These are phyloP conservation scores for Euphorbia schlechtendalii DNA, from an alignment of 441 rosid species.

Conservation along the genomic window DNA sequence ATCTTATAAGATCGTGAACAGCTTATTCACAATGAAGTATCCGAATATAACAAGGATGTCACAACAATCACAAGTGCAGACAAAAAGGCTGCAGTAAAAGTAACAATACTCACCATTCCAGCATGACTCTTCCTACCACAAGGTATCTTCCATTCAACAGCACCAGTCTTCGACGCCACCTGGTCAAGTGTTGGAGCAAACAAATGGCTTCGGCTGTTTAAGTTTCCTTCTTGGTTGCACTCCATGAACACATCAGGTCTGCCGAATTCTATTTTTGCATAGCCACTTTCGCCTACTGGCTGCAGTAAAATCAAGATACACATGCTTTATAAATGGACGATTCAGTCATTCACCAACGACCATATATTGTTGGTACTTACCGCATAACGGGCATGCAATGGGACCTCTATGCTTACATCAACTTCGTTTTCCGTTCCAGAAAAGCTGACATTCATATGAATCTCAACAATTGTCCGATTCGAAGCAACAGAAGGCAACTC, in stretches of 20 bases:
- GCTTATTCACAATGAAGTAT: too few species aligned
- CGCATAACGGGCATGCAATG: conserved; percentile 72
- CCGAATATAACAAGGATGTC: too few species aligned
- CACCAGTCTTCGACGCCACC: too few species aligned
- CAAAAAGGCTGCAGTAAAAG: too few species aligned
- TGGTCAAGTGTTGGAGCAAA: too few species aligned
- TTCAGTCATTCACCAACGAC: not conserved
- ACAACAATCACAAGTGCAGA: too few species aligned
- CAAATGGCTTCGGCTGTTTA: conserved; percentile 23
- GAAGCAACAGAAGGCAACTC: conserved; percentile 77
- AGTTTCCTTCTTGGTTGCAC: conserved; percentile 29
- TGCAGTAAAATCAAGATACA: conserved; percentile 21
- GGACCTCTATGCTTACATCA: conserved; percentile 50
- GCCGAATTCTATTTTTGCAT: conserved; percentile 51
- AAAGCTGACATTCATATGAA: conserved; percentile 44
- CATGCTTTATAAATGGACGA: not conserved
- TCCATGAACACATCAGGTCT: conserved; percentile 52
- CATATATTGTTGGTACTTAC: conserved; percentile 28
- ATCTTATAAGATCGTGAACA: too few species aligned
- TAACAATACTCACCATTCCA: too few species aligned
- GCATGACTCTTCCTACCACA: too few species aligned
- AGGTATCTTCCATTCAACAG: too few species aligned
- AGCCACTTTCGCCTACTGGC: conserved; percentile 62
- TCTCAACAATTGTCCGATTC: conserved; percentile 63
- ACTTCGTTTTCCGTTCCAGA: conserved; percentile 24